phyloP scores from a whole-genome alignment of 805 yeast genomes.

The Saturnispora mendoncae region DNA sequence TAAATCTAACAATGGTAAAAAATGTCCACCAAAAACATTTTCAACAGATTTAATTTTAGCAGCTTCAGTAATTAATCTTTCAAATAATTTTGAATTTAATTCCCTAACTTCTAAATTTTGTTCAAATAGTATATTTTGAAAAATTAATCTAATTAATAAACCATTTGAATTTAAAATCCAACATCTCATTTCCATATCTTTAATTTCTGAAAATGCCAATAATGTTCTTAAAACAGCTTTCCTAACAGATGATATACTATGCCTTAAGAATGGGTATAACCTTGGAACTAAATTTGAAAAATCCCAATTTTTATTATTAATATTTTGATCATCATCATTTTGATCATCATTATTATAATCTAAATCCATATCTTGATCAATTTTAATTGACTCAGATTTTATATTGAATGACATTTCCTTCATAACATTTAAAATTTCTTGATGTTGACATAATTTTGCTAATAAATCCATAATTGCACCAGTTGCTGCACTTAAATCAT shows the following conservation, averaged over 20 bases:
- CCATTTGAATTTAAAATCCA: slow-evolving; percentile 62
- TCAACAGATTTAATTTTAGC: slow-evolving; percentile 35
- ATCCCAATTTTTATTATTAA: slow-evolving; percentile 29
- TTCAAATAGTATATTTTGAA: slow-evolving; percentile 83
- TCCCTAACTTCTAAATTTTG: slow-evolving; percentile 68
- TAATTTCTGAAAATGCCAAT: slow-evolving; percentile 57
- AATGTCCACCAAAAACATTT: slow-evolving; percentile 45
- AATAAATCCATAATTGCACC: slow-evolving; percentile 94
- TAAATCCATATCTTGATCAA: slow-evolving; percentile 33
- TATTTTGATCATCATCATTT: no score
- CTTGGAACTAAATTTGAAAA: slow-evolving; percentile 80
- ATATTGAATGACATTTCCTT: slow-evolving; percentile 44
- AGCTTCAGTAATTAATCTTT: slow-evolving; percentile 43
- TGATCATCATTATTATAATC: no score
- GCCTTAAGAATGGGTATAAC: slow-evolving; percentile 85
- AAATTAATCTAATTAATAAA: slow-evolving; percentile 61
- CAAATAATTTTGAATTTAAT: slow-evolving; percentile 56
- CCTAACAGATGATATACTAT: slow-evolving; percentile 86
- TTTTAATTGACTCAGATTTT: slow-evolving; percentile 1
- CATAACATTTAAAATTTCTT: slow-evolving; percentile 65
- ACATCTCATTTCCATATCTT: slow-evolving; percentile 36
- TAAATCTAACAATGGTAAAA: slow-evolving; percentile 52
- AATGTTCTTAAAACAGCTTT: slow-evolving; percentile 78
- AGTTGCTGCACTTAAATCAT: slow-evolving; percentile 88
- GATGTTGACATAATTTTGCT: slow-evolving; percentile 77